Evolutionary conservation across 441 rosid species (phyloP), one percentile per base, ranked within the genome.

Genomic region (Syzygium malaccense): DNA sequence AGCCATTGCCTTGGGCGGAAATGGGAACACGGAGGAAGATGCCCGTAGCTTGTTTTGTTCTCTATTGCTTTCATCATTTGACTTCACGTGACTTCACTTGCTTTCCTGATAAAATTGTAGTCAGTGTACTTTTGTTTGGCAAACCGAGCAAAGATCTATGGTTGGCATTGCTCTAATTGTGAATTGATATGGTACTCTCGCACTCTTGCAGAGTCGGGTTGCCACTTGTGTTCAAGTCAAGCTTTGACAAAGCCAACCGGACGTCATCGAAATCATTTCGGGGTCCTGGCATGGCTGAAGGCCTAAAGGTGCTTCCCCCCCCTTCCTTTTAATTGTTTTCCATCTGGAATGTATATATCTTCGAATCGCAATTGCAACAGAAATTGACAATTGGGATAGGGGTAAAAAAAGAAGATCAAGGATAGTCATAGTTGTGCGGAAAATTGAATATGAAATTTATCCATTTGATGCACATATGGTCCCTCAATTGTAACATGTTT

Each of bases 161-260:
- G 83, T 23, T 26, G 83, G 11, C 51, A 14, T 75, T 75, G 9
- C 41, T 23, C 51, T 75, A 20, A 26, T 41, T 14, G 83, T 12
- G 83, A 75, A n/a, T 75, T 64, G 75, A 15, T 64, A 23, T 4
- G 75, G 41, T 64, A 30, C 23, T 86, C 86, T 37, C 19, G 28
- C 15, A 78, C 83, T 91, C 64, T 90, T 89, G 90, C 91, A 96
- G 99, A 90, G 89, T 95, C 91, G 98, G 97, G 26, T 89, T 96
- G 91, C 99, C 96, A 1, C 87, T 97, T 91, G 96, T 94, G 89
- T 97, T 97, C 90, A 96, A 97, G 94, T 97, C 98, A 55, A 97
- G 98, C 91, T 97, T 97, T 91, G 99, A 97, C 92, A 97, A 97
- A 93, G 98, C 99, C 87, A 96, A 96, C 88, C 89, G 98, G 89